Base-by-base conservation (phyloP, 1,284 basidiomycete genomes). In the Abortiporus biennis region DNA sequence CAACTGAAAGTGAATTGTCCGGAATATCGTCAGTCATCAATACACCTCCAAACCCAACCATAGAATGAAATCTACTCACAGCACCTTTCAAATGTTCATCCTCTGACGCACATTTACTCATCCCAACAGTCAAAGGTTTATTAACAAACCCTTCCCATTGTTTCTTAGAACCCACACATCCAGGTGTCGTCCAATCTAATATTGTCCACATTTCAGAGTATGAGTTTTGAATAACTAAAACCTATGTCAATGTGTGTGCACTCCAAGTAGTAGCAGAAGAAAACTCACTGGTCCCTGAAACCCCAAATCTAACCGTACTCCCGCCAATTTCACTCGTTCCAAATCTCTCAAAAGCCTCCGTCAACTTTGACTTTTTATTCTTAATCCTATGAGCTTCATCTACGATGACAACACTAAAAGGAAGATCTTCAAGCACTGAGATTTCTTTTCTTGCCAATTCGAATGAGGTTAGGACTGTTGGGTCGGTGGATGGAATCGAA, bases 361-460 rank as follows among this genome's bases (percentile, higher is more conserved):
- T 80, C 6, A 79, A 76, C 51, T 81, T 76, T 1, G 76, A 76
- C 27, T 57, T 56, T 1, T 78, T 72, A 47, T 89, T 91, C 61
- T 92, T 93, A 47, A 92, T 69, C 6, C 77, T 75, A 55, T 93
- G 90, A 0, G 77, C 89, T 58, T 93, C 91, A 52, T 93, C 90
- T 11, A 91, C 76, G 46, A 93, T 76, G 38, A 90, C 67, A 44
- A 78, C 73, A 1, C 78, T 78, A 76, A 77, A 85, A 0, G 78
- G 62, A 13, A 89, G 71, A 35, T 71, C 67, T 40, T 80, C 74
- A 1, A 92, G 64, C 2, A 75, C 48, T 5, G 75, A 74, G 41
- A 90, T 86, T 39, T 87, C 76, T 31, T 66, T 65, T 1, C 80
- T 71, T 0, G 85, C 85, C 6, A 79, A 67, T 36, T 85, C 85